Conservation (phyloP, 2,329 filamentous ascomycete species). For the Teratosphaeria viscida region DNA sequence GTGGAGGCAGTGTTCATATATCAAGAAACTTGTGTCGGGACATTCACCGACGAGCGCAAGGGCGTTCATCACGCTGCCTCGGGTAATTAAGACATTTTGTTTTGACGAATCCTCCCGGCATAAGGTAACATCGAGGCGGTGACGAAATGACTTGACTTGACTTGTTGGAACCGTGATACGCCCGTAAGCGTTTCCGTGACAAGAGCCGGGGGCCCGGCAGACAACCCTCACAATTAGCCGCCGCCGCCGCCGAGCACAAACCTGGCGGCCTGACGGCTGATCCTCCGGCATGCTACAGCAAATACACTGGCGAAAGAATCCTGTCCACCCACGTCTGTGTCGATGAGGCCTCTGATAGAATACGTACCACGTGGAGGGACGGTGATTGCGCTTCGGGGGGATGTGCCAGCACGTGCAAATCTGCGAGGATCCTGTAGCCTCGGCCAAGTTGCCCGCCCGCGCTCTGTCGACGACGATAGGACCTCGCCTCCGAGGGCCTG, state of each 20-base stretch:
- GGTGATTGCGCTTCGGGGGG: not conserved
- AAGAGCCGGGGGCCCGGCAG: not conserved
- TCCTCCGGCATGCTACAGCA: not conserved
- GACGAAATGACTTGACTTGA: not conserved
- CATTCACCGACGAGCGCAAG: not conserved
- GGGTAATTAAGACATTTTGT: not conserved
- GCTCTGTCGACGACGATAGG: not conserved
- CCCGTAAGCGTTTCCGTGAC: not conserved
- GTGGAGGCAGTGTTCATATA: not conserved
- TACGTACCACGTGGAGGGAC: not conserved
- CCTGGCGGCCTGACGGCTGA: not conserved
- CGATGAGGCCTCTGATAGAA: not conserved
- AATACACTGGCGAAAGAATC: not conserved
- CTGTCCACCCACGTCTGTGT: not conserved
- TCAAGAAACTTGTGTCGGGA: not conserved
- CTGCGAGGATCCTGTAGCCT: not conserved
- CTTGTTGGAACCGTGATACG: not conserved
- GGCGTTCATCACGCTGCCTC: not conserved
- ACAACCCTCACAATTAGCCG: not conserved
- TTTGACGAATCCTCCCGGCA: not conserved
- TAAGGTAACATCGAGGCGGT: not conserved
- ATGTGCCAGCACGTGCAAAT: not conserved
- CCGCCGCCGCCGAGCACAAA: not conserved
- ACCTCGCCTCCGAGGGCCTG: not conserved
- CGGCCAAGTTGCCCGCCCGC: not conserved